Evolutionary conservation across 2,329 filamentous ascomycete species (phyloP), one percentile per base, ranked within the genome.

Genomic region (Pseudogymnoascus pannorum): DNA sequence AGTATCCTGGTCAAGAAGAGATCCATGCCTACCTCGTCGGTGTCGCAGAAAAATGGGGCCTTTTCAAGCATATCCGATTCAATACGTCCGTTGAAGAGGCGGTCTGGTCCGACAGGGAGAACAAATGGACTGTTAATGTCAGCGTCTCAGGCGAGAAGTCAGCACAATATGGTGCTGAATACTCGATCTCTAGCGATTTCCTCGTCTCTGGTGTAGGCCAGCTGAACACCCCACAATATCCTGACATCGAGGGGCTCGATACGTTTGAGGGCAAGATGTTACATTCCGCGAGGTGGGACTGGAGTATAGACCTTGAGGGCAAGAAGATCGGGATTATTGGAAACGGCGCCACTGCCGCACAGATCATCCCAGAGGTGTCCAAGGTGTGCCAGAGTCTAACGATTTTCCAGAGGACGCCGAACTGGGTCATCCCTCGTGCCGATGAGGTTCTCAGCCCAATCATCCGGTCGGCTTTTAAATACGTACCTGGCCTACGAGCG

Each of bases 231-330:
- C 83, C 83, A 80, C 74, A 75, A 60, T 81, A 77, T 75, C 79
- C 79, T 1, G 71, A 71, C 9, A 78, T 81, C n/a, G 68, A 74
- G 1, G 79, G 78, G 0, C 63, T 80, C 1, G 68, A 75, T 4
- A 72, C 70, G n/a, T 81, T 79, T 65, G 70, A 75, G 59, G 79
- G 79, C 14, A 72, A 72, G n/a, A 63, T 76, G 3, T 69, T 80
- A 75, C 82, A 85, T 64, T 80, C 78, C 2, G 81, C 82, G 4
- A 70, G 81, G n/a, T 85, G 82, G 81, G 81, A 85, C 63, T 84
- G 81, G 80, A 80, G 75, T 44, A 83, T 82, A 64, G 75, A 79
- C 58, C 66, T 83, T n/a, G 69, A 72, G 29, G 79, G 75, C 7
- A 85, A 85, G 72, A 78, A 76, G 58, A 77, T 86, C 40, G 83